phyloP scores from a whole-genome alignment of 1,284 basidiomycete species.

The Rhizopogon parksii region DNA sequence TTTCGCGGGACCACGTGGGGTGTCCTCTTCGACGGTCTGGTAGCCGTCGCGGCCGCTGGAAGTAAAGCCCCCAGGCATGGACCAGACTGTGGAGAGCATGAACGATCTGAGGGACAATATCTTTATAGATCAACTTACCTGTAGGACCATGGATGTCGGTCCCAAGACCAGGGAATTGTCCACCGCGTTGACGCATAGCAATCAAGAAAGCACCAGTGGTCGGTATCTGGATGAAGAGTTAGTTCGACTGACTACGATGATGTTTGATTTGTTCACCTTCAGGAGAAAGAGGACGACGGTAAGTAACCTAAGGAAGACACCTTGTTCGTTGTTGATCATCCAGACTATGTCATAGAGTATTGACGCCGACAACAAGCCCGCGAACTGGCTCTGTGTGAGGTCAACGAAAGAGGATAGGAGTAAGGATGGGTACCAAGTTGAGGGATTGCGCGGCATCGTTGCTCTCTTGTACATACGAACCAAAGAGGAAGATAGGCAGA shows the following conservation, averaged over 20 bases:
- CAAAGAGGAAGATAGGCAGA: slow-evolving; percentile 69
- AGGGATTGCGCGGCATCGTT: slow-evolving; percentile 56
- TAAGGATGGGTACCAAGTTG: slow-evolving; percentile 42
- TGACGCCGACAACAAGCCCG: slow-evolving; percentile 53
- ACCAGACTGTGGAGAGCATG: slow-evolving; percentile 53
- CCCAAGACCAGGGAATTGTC: slow-evolving; percentile 52
- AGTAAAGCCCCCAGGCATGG: slow-evolving; percentile 78
- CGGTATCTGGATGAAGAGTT: slow-evolving; percentile 38
- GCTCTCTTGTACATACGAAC: slow-evolving; percentile 61
- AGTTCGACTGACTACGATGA: neutral
- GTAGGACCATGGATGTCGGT: slow-evolving; percentile 58
- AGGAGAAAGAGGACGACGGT: slow-evolving; percentile 55
- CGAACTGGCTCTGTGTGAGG: slow-evolving; percentile 44
- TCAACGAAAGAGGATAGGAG: neutral
- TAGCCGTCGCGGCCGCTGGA: slow-evolving; percentile 58
- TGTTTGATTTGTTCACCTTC: slow-evolving; percentile 42
- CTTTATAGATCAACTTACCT: slow-evolving; percentile 32
- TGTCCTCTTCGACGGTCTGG: slow-evolving; percentile 65
- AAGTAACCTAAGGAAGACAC: slow-evolving; percentile 49
- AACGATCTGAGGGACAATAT: neutral
- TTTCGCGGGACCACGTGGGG: slow-evolving; percentile 28
- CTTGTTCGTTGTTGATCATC: slow-evolving; percentile 51
- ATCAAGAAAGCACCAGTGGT: slow-evolving; percentile 52
- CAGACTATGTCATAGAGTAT: slow-evolving; percentile 65
- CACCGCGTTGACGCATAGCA: slow-evolving; percentile 56